Base-by-base conservation (phyloP, 1,284 basidiomycete species). In the Sporisorium scitamineum region DNA sequence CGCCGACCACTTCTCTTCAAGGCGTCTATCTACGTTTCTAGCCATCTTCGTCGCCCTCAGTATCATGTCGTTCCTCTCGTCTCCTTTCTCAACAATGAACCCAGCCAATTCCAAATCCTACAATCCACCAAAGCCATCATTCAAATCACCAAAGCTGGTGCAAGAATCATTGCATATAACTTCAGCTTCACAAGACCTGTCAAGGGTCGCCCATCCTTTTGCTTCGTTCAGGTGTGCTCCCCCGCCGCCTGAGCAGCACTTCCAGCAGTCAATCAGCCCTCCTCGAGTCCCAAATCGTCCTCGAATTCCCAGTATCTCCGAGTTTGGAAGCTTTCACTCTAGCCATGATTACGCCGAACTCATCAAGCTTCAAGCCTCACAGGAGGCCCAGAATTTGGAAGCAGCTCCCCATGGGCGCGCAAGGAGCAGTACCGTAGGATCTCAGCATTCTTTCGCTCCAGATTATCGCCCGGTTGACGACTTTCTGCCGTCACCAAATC, bases 61-160 rank as follows among this genome's bases (percentile, higher is more conserved):
- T 24, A 41, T 13, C 32, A 61, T 66, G 69, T 54, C 62, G 37
- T 58, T 59, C 16, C 16, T 57, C 27, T 54, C 62, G 6, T 48
- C 48, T 7, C 55, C 59, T 32, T 61, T 71, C 39, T 71, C 68
- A 13, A 42, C 62, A 1, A 14, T 59, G n/a, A 41, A 57, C 0
- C 57, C 68, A 0, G 5, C 14, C n/a, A 32, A 26, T 50, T 14
- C 42, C 27, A 61, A 55, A 24, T n/a, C 44, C 16, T 65, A 54
- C 37, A 32, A 45, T 18, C 66, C 62, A 31, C 71, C 71, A 24
- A 69, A 53, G 31, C 71, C 71, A 9, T 62, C 54, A 6, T 74
- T 41, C 52, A 65, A 69, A 4, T 74, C 71, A 16, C 70, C 70
- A 44, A 68, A 73, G 58, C 59, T 69, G 11, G 60, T 67, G 1